Conservation (phyloP, 2,329 filamentous ascomycete species). For the Biscogniauxia sp. region DNA sequence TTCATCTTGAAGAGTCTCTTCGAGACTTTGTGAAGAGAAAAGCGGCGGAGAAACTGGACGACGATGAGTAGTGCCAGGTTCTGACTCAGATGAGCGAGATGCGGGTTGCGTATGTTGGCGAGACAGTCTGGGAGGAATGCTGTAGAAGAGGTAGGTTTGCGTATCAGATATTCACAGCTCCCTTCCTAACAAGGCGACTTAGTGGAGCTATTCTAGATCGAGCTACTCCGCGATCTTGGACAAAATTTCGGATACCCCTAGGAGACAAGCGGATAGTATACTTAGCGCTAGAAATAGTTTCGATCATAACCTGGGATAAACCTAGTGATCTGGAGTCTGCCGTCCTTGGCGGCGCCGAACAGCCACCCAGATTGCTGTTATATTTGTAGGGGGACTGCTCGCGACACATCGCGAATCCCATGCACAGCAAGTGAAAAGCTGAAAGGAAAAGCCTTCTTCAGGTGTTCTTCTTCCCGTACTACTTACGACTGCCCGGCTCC, state of each 20-base stretch:
- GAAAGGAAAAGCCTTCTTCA: constrained; percentile 28
- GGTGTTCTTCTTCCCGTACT: constrained; percentile 62
- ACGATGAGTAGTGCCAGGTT: constrained; percentile 41
- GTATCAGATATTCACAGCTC: background rate
- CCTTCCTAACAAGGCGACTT: background rate
- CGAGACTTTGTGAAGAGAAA: constrained; percentile 55
- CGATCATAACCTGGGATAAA: constrained; percentile 32
- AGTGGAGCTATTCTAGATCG: constrained; percentile 59
- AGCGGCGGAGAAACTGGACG: constrained; percentile 38
- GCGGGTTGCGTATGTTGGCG: constrained; percentile 65
- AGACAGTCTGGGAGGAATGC: constrained; percentile 59
- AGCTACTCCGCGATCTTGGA: constrained; percentile 59
- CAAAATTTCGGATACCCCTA: constrained; percentile 46
- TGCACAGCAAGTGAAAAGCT: constrained; percentile 12
- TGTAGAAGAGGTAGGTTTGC: constrained; percentile 53
- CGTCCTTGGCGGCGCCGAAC: constrained; percentile 16
- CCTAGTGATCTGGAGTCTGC: constrained; percentile 17
- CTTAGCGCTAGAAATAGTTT: constrained; percentile 41
- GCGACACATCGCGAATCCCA: constrained; percentile 18
- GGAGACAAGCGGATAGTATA: constrained; percentile 45
- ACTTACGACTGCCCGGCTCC: constrained; percentile 61
- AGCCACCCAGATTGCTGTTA: constrained; percentile 20
- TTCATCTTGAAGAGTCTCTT: constrained; percentile 51
- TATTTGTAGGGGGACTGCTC: constrained; percentile 24
- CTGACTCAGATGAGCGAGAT: constrained; percentile 55